Evolutionary conservation across 345 rosid species (phyloP).

Genomic region (Eucalyptus urophylla): DNA sequence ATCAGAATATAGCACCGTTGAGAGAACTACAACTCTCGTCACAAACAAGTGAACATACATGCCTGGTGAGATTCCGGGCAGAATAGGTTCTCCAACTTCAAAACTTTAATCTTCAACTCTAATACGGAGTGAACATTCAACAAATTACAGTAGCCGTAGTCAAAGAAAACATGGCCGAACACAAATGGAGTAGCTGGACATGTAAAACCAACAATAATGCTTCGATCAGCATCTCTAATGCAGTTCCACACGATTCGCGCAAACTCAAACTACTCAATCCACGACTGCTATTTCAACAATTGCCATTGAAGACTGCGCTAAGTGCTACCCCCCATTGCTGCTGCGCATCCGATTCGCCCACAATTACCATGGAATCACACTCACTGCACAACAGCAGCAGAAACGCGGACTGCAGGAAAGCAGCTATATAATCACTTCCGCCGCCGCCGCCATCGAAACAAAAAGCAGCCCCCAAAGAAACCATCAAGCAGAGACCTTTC

Average conservation of each 20-base stretch:
- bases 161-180: background rate
- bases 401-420: no score
- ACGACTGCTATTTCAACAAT: background rate
- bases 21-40: background rate
- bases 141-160: background rate
- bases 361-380: background rate
- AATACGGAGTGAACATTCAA: background rate
- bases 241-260: fast-evolving
- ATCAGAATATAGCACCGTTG: background rate
- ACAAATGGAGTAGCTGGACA: background rate
- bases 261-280: background rate
- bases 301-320: no score
- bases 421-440: no score
- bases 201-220: background rate
- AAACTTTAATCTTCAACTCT: background rate
- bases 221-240: background rate
- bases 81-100: background rate
- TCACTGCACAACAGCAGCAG: background rate
- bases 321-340: no score
- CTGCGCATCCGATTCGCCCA: background rate
- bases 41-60: background rate
- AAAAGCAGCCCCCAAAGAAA: background rate
- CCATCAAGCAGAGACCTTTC: background rate
- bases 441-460: background rate
- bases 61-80: fast-evolving